Percentiles rank a stretch among this genome's conserved stretches.
These are phyloP conservation scores for Mucor lusitanicus DNA, from an alignment of 371 early-diverging fungal species.

Conservation along the genomic window DNA sequence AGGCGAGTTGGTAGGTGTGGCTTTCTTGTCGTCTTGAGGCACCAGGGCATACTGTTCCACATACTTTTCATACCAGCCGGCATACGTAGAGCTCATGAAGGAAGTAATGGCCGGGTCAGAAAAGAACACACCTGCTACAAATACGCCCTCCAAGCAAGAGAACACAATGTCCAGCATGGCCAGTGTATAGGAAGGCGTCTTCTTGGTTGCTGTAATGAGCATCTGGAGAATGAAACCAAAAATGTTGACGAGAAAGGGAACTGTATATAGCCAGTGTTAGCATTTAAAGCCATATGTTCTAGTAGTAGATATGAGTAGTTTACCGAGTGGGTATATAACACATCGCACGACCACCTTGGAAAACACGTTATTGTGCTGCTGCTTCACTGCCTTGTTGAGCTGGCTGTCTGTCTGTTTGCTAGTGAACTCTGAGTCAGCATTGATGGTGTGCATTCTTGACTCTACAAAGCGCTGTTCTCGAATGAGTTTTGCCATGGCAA, in stretches of 20 bases:
- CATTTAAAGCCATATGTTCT: background rate
- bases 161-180: constrained; percentile 8
- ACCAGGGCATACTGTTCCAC: background rate
- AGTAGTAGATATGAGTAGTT: too few species aligned
- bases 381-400: background rate
- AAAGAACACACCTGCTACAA: constrained; percentile 28
- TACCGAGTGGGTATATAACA: constrained; percentile 32
- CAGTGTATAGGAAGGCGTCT: constrained; percentile 3
- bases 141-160: constrained; percentile 13
- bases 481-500: constrained; percentile 21
- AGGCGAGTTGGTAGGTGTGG: background rate
- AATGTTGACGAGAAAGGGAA: constrained; percentile 24
- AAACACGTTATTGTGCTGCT: constrained; percentile 1
- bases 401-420: background rate
- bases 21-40: background rate
- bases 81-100: background rate
- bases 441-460: background rate
- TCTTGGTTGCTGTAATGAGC: background rate
- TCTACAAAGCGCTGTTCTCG: constrained; percentile 6
- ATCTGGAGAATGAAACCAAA: constrained; percentile 28
- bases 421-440: background rate
- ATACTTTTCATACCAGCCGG: background rate
- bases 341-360: constrained; percentile 29
- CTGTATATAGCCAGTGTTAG: constrained; percentile 6
- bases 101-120: constrained; percentile 26